Evolutionary conservation across 352 stramenopile genomes (phyloP), one percentile per base, ranked within the genome.

Genomic region (Globisporangium cylindrosporum): DNA sequence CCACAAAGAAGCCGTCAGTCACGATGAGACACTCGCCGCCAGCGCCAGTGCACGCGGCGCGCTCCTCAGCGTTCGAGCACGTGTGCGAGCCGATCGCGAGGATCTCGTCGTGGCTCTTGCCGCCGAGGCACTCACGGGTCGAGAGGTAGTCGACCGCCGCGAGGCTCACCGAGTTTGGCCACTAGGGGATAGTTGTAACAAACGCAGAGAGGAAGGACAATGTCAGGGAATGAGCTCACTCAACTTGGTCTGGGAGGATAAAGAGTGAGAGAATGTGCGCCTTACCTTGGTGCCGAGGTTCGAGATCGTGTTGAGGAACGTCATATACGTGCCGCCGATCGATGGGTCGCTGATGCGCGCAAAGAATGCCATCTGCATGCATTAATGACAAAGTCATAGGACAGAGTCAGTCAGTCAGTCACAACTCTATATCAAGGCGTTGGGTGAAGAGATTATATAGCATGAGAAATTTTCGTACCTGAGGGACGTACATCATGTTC

Each of bases 281-380:
- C 3, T 49, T 76, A 89, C 81, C 67, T 98, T 99, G 62, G 88
- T 94, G 53, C 97, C 98, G 18, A 99, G 73, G 79, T 99, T 99
- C 51, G 95, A 94, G 70, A 99, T 91, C 5, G 98, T 99, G 76
- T 99, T 99, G 54, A 99, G 86, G 61, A 99, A 94, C 36, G 98
- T 99, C 98, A 99, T 99, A 86, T 99, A 99, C 22, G 92, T 99
- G 60, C 98, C 98, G 58, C 98, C 98, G 74, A 99, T 99, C 15
- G 89, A 91, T 18, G 97, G 96, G 75, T 99, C 98, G 49, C 97
- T 98, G 65, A 99, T 93, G 53, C 91, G 84, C 59, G 97, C 97
- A 73, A 99, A 99, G 76, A 99, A 99, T 6, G 93, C 97, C 98
- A 99, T 99, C 86, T 99, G 93, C 2, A 29, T 43, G 3, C 18